phyloP scores from a whole-genome alignment of 2,329 filamentous ascomycete species.

The Rugonectria rugulosa region DNA sequence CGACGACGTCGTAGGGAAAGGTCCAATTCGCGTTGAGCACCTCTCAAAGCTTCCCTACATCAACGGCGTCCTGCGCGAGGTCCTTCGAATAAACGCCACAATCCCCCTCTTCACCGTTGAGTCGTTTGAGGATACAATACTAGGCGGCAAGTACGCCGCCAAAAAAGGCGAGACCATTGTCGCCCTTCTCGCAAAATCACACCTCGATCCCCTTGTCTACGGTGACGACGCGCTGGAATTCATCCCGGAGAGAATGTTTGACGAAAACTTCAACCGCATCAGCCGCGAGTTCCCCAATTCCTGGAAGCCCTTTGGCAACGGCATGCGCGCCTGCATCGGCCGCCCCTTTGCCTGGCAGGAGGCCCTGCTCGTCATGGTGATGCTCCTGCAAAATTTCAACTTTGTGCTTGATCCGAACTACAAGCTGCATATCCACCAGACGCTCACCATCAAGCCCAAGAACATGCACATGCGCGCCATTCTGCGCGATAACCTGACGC shows the following conservation, averaged over 20 bases:
- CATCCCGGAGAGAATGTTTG: constrained; percentile 74
- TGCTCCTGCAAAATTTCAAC: constrained; percentile 75
- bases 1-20: constrained; percentile 66
- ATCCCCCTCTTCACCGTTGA: constrained; percentile 64
- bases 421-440: constrained; percentile 59
- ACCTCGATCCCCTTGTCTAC: constrained; percentile 68
- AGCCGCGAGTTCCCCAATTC: constrained; percentile 67
- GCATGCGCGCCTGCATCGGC: constrained; percentile 74
- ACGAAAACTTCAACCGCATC: constrained; percentile 69
- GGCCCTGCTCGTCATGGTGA: constrained; percentile 64
- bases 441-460: constrained; percentile 68
- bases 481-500: constrained; percentile 55
- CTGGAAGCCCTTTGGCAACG: constrained; percentile 79
- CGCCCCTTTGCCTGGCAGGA: constrained; percentile 79
- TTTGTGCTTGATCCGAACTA: constrained; percentile 69
- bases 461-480: constrained; percentile 67
- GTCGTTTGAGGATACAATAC: constrained; percentile 58
- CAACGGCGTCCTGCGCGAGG: constrained; percentile 68
- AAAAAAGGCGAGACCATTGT: constrained; percentile 57
- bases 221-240: constrained; percentile 71
- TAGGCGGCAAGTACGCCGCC: constrained; percentile 68
- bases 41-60: constrained; percentile 71
- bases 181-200: constrained; percentile 59
- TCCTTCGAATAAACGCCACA: constrained; percentile 67
- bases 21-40: constrained; percentile 65